Evolutionary conservation across 192 early-diverging fungal genomes (phyloP).

Genomic region (Umbelopsis ramanniana): DNA sequence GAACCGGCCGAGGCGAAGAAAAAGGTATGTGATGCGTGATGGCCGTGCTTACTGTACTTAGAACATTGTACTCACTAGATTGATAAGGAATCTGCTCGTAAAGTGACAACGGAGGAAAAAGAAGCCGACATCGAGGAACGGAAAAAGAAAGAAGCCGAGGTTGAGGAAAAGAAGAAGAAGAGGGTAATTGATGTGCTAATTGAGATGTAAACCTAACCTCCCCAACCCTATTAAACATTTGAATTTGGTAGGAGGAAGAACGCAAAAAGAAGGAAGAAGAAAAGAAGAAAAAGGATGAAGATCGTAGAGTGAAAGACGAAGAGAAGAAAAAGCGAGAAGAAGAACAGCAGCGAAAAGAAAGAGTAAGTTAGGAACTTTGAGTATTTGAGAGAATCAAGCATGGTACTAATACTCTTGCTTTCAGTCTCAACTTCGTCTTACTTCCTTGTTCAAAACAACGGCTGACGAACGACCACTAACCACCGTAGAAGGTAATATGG

Average conservation of each 20-base stretch:
- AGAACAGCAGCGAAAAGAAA: conserved; percentile 48
- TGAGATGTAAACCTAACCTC: no score
- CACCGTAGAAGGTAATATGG: conserved; percentile 32
- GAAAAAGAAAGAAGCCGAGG: conserved; percentile 20
- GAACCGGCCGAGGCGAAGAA: neutral
- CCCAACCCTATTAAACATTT: neutral
- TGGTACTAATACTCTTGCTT: neutral
- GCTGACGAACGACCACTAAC: conserved; percentile 40
- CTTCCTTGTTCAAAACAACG: conserved; percentile 43
- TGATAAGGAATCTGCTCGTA: neutral
- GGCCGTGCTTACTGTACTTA: no score
- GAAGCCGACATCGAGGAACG: conserved; percentile 44
- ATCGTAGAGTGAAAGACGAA: conserved; percentile 41
- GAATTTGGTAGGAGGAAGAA: conserved; percentile 19
- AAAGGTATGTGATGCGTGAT: neutral
- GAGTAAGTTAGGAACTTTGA: conserved; percentile 37
- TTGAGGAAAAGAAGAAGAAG: no score
- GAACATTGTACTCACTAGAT: neutral
- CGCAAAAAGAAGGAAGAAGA: conserved; percentile 35
- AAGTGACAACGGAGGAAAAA: conserved; percentile 34
- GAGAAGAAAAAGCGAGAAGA: conserved; percentile 44
- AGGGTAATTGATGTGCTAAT: no score
- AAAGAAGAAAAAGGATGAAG: conserved; percentile 38
- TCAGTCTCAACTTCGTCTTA: conserved; percentile 33
- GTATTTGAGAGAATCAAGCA: conserved; percentile 17